Base-by-base conservation (phyloP, 768 basidiomycete species). In the Lepiota brunneoincarnata region DNA sequence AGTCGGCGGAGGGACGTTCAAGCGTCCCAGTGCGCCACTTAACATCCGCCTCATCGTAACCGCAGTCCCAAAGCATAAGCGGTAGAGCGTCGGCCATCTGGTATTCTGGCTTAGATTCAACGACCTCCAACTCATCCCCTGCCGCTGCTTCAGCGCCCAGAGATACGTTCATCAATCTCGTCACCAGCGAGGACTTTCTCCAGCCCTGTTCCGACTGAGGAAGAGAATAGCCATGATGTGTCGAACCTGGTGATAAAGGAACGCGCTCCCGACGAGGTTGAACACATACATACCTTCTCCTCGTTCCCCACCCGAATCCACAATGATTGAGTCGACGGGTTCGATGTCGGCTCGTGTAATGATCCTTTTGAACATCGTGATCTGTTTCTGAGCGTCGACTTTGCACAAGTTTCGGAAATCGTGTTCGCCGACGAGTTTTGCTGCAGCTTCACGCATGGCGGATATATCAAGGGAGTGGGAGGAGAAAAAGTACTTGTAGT, bases 401-500 rank as follows among this genome's bases (percentile, higher is more conserved):
- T 95, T 98, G 76, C 92, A 97, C 31, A 98, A 77, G 64, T 98
- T 98, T 14, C 95, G 84, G 64, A 97, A 98, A 71, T 98, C 96
- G 73, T 98, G 94, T 57, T 89, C 84, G 34, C 96, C 96, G 24
- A 93, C 69, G 44, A 99, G 76, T 5, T 79, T 73, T 2, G 72
- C 58, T 0, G 91, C 91, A 1, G 83, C 95, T 31, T 80, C 75
- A 56, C 78, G 80, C 94, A 98, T 98, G 42, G 74, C 77, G 1
- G 72, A 63, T 24, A 95, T 66, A 69, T 95, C 82, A 50, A 98
- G 83, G 26, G 70, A 70, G 28, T 75, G 70, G 0, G 83, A 69
- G 31, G 84, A 80, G 76, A 99, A 98, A 69, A 98, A 96, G 72
- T 98, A 99, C 65, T 96, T 98, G 83, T 99, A 98, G 67, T 99